Conservation (phyloP, 2,329 filamentous ascomycete species). For the Ophiocordyceps robertsii region DNA sequence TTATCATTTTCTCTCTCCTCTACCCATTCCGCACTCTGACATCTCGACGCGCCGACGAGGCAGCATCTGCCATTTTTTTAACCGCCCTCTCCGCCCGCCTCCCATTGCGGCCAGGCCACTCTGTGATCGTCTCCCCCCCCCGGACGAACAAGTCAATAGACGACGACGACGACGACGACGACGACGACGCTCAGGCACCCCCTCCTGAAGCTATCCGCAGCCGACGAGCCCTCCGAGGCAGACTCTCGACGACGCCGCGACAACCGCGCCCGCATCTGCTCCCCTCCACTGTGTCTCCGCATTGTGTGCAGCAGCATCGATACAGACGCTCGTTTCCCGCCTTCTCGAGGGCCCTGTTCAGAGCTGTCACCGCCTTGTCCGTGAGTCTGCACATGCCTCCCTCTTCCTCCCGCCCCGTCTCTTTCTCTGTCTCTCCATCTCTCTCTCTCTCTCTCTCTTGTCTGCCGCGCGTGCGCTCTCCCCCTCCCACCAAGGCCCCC, state of each 20-base stretch:
- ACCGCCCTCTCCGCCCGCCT: background rate
- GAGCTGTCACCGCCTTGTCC: background rate
- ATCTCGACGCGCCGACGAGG: background rate
- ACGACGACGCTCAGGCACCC: background rate
- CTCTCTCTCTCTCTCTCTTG: too few species aligned
- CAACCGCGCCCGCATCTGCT: background rate
- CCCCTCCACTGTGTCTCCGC: background rate
- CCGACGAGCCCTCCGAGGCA: constrained; percentile 17
- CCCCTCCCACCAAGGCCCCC: too few species aligned
- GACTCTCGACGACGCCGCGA: constrained; percentile 8
- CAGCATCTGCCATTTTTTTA: background rate
- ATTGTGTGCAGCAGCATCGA: background rate
- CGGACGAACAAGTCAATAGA: too few species aligned
- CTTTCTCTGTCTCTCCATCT: too few species aligned
- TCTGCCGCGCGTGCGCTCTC: too few species aligned
- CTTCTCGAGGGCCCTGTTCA: constrained; percentile 2
- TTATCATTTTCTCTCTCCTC: background rate
- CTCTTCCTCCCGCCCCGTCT: too few species aligned
- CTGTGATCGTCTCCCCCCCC: too few species aligned
- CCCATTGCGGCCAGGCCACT: background rate
- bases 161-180: background rate
- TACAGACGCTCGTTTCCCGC: constrained; percentile 3
- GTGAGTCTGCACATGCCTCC: too few species aligned
- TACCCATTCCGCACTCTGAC: background rate
- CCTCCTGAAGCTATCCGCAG: constrained; percentile 7